Conservation (phyloP, 2,329 filamentous ascomycete species). For the Dothistroma pini region DNA sequence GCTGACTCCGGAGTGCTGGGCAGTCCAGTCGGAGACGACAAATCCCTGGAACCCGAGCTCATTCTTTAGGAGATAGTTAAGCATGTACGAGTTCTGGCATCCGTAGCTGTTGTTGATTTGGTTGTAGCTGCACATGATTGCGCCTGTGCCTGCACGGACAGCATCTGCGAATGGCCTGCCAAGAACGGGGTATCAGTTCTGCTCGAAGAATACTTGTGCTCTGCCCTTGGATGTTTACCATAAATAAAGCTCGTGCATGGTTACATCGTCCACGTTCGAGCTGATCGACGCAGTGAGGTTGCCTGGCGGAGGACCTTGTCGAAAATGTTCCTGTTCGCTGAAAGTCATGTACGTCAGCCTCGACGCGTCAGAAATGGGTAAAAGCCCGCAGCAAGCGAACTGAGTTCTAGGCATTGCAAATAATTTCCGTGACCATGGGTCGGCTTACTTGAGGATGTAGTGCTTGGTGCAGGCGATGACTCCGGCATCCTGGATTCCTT, state of each 20-base stretch:
- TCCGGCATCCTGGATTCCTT: conserved; percentile 77
- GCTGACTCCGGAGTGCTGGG: conserved; percentile 66
- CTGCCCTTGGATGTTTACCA: conserved; percentile 21
- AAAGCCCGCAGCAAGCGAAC: conserved; percentile 55
- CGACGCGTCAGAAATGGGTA: conserved; percentile 47
- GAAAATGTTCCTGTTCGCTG: conserved; percentile 70
- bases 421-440: conserved; percentile 26
- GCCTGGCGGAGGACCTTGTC: conserved; percentile 46
- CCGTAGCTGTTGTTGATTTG: conserved; percentile 70
- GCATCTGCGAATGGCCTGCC: conserved; percentile 47
- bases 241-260: conserved; percentile 46
- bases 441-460: conserved; percentile 45
- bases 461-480: conserved; percentile 83
- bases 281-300: conserved; percentile 61
- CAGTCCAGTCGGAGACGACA: conserved; percentile 66
- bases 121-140: conserved; percentile 63
- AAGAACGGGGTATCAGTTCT: not conserved
- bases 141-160: conserved; percentile 48
- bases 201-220: not conserved
- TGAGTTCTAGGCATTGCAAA: conserved; percentile 67
- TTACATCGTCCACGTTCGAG: conserved; percentile 61
- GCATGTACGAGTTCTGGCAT: conserved; percentile 73
- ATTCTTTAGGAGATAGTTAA: conserved; percentile 70
- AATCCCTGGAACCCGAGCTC: conserved; percentile 77
- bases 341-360: conserved; percentile 42